Percentiles rank a stretch among this genome's conserved stretches.
phyloP scores from a whole-genome alignment of 2,329 filamentous ascomycete genomes.

The Polytolypa hystricis region DNA sequence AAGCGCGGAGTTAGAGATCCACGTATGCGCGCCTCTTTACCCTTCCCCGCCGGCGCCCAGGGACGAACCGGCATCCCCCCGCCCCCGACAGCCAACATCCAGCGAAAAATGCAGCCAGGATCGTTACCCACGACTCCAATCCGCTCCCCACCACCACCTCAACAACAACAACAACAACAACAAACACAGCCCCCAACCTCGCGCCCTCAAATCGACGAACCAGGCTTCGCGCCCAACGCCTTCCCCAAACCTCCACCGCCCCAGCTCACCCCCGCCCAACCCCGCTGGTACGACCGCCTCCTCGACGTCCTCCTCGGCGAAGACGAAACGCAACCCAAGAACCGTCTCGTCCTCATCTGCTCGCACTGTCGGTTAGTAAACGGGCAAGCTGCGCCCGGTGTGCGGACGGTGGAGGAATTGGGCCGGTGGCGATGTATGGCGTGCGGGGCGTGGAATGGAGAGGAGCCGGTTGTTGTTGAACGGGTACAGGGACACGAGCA shows the following conservation, averaged over 20 bases:
- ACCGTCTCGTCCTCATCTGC: constrained; percentile 82
- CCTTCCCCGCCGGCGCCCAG: constrained; percentile 16
- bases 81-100: constrained; percentile 56
- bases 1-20: constrained; percentile 16
- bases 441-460: constrained; percentile 74
- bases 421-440: constrained; percentile 80
- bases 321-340: constrained; percentile 85
- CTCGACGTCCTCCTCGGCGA: constrained; percentile 87
- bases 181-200: constrained; percentile 14
- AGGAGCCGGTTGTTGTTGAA: constrained; percentile 26
- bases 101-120: constrained; percentile 14
- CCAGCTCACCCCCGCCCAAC: constrained; percentile 25
- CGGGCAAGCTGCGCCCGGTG: constrained; percentile 85
- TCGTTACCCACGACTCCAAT: constrained; percentile 13
- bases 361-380: constrained; percentile 75
- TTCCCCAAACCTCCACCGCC: constrained; percentile 24
- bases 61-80: constrained; percentile 46
- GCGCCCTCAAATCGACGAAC: no score
- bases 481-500: background rate
- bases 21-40: constrained; percentile 15
- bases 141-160: constrained; percentile 17
- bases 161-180: constrained; percentile 9
- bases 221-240: constrained; percentile 39
- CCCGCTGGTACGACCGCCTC: constrained; percentile 89
- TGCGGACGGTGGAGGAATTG: constrained; percentile 63